Conservation (phyloP, 2,329 filamentous ascomycete species). For the Aspergillus uvarum region DNA sequence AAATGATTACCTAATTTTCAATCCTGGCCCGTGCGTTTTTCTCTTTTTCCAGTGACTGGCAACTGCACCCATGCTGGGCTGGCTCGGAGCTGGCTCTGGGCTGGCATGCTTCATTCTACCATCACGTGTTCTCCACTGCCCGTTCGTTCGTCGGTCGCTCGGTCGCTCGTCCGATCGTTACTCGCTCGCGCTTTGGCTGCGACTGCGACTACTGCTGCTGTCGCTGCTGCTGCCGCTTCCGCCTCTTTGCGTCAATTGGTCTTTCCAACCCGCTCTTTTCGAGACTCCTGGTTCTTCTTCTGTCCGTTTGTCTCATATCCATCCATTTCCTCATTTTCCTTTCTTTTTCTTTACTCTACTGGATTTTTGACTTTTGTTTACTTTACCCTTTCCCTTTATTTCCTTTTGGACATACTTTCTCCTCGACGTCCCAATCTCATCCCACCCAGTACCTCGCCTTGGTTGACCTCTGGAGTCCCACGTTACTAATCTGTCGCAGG, state of each 20-base stretch:
- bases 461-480: background rate
- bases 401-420: too few relatives aligned
- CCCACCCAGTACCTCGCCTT: background rate
- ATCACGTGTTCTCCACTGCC: constrained; percentile 26
- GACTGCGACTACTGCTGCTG: background rate
- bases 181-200: constrained; percentile 13
- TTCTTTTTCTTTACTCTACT: constrained; percentile 31
- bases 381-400: background rate
- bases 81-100: too few relatives aligned
- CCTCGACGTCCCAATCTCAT: background rate
- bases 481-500: constrained; percentile 46
- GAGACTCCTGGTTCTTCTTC: constrained; percentile 1
- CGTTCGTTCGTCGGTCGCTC: too few relatives aligned
- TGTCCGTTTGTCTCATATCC: constrained; percentile 6
- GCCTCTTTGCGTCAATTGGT: background rate
- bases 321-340: background rate
- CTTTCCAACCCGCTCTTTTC: background rate
- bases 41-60: constrained; percentile 10
- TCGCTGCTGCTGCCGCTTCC: background rate
- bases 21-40: constrained; percentile 20
- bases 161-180: background rate
- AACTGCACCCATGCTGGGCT: too few relatives aligned
- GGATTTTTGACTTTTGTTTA: background rate
- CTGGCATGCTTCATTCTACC: background rate
- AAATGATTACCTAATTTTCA: constrained; percentile 19